phyloP scores from a whole-genome alignment of 108 stramenopile genomes.

The Nitzschia putrida region DNA sequence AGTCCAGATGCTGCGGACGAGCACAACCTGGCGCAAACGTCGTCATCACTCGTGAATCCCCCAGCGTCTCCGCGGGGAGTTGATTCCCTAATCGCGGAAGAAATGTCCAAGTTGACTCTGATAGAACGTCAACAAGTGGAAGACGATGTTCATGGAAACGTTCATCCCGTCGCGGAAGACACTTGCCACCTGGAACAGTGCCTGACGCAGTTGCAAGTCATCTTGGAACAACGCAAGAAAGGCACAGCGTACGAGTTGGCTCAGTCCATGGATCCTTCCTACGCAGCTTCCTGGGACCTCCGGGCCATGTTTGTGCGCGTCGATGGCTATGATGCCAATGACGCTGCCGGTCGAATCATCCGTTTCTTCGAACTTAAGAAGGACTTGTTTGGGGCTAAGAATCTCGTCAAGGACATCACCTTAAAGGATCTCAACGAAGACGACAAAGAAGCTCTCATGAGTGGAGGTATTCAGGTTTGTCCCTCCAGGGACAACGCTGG shows the following conservation, averaged over 20 bases:
- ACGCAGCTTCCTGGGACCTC: conserved; percentile 7
- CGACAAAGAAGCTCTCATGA: conserved; percentile 4
- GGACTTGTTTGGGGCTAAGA: conserved; percentile 17
- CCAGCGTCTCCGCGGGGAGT: no score
- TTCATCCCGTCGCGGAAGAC: not conserved
- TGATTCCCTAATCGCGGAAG: conserved; percentile 4
- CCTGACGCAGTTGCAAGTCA: not conserved
- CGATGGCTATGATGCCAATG: conserved; percentile 12
- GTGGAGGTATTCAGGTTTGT: conserved; percentile 19
- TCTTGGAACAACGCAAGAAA: not conserved
- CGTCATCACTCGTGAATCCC: no score
- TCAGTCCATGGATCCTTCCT: conserved; percentile 11
- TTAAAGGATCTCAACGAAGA: conserved; percentile 15
- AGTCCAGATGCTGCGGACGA: no score
- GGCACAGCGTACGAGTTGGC: conserved; percentile 17
- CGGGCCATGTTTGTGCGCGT: conserved; percentile 30
- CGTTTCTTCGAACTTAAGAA: conserved; percentile 20
- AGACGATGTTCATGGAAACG: conserved; percentile 29
- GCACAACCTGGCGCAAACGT: no score
- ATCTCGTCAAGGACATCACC: conserved; percentile 19
- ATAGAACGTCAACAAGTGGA: conserved; percentile 19
- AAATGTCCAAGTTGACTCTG: conserved; percentile 13
- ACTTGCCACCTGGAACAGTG: conserved; percentile 2
- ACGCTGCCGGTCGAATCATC: conserved; percentile 21
- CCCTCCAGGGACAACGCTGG: conserved; percentile 22